These are phyloP conservation scores for Miamiensis avidus DNA, from an alignment of 169 alveolate genomes.

Conservation along the genomic window DNA sequence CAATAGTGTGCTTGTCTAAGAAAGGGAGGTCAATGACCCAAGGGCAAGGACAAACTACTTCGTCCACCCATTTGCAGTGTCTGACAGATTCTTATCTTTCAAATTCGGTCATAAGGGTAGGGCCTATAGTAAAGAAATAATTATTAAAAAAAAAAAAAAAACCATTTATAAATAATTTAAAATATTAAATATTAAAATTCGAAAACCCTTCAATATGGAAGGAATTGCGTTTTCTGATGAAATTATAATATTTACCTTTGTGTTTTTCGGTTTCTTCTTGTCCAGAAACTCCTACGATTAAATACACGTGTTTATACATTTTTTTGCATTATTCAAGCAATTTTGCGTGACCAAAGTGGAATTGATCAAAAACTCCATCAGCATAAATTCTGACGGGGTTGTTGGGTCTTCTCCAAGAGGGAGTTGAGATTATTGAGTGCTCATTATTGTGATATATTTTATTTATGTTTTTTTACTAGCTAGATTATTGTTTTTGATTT, in stretches of 20 bases:
- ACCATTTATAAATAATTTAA: too few relatives aligned
- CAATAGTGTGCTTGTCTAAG: conserved; percentile 51
- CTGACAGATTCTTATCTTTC: conserved; percentile 58
- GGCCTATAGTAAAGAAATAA: conserved; percentile 21
- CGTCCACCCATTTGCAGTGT: conserved; percentile 84
- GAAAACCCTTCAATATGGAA: too few relatives aligned
- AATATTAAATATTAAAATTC: too few relatives aligned
- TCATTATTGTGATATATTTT: too few relatives aligned
- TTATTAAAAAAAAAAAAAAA: too few relatives aligned
- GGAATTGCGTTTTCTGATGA: too few relatives aligned
- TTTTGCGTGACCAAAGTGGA: conserved; percentile 80
- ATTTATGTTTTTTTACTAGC: too few relatives aligned
- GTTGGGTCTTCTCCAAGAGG: conserved; percentile 59
- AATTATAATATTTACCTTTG: too few relatives aligned
- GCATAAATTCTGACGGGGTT: conserved; percentile 75
- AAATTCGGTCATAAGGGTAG: conserved; percentile 46
- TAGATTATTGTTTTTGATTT: too few relatives aligned
- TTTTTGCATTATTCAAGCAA: conserved; percentile 77
- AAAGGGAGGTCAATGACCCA: conserved; percentile 56
- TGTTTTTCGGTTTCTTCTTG: conserved; percentile 68
- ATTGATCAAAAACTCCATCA: conserved; percentile 81
- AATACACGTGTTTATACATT: conserved; percentile 56
- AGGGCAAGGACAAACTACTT: conserved; percentile 74
- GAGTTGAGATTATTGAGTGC: too few relatives aligned
- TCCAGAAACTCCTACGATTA: conserved; percentile 80